phyloP scores from a whole-genome alignment of 345 rosid genomes.

The Chamaenerion angustifolium region DNA sequence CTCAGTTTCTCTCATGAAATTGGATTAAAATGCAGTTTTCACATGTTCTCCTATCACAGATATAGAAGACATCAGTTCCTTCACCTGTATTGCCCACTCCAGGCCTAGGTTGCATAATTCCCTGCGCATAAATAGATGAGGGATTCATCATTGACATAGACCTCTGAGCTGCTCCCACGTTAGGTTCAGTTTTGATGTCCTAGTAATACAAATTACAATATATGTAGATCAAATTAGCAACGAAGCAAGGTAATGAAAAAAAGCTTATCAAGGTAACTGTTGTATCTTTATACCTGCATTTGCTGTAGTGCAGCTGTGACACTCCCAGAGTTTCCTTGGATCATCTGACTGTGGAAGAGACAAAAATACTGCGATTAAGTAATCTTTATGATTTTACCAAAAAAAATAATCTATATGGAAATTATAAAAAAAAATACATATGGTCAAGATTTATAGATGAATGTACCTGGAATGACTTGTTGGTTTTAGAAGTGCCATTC shows the following conservation, averaged over 20 bases:
- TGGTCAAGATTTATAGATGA: conserved; percentile 5
- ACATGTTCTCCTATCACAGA: background rate
- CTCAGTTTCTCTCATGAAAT: no score
- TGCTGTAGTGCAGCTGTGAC: conserved; percentile 80
- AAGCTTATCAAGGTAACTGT: conserved; percentile 4
- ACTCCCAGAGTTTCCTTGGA: conserved; percentile 77
- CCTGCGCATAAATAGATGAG: conserved; percentile 72
- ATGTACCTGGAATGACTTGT: conserved; percentile 71
- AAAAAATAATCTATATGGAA: no score
- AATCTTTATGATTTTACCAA: no score
- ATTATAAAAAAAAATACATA: conserved; percentile 1
- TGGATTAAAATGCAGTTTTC: no score
- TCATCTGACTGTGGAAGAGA: conserved; percentile 45
- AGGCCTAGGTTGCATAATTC: conserved; percentile 76
- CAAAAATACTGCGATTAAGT: background rate
- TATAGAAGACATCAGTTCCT: background rate
- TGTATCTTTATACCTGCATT: conserved; percentile 65
- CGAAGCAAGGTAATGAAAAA: background rate
- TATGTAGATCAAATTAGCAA: background rate
- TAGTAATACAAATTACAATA: conserved; percentile 15
- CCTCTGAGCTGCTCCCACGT: conserved; percentile 46
- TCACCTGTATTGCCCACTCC: conserved; percentile 76
- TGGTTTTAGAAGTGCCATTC: conserved; percentile 73
- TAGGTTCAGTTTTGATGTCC: conserved; percentile 79
- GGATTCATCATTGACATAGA: conserved; percentile 77